These are phyloP conservation scores for Chaetomidium leptoderma DNA, from an alignment of 495 filamentous ascomycete species.

Conservation along the genomic window DNA sequence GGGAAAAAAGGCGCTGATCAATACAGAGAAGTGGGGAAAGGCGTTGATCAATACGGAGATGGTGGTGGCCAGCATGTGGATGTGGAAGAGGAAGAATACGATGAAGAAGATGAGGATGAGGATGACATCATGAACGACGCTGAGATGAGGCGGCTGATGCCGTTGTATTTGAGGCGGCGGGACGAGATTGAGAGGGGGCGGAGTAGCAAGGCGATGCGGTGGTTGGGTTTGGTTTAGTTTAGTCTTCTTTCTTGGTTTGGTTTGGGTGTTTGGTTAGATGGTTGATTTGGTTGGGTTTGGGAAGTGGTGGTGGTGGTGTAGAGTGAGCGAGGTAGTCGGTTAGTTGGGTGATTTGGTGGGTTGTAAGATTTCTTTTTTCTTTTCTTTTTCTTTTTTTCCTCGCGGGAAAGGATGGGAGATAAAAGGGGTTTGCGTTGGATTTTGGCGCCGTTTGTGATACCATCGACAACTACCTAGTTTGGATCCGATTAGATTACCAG, in stretches of 20 bases:
- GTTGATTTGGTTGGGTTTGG: neutral
- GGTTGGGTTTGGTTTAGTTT: conserved; percentile 21
- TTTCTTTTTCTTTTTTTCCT: neutral
- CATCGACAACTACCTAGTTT: too few relatives aligned
- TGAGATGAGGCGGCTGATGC: conserved; percentile 26
- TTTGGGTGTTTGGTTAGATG: neutral
- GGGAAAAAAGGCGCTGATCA: too few relatives aligned
- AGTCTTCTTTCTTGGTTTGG: neutral
- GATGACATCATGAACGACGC: conserved; percentile 13
- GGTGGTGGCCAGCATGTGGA: too few relatives aligned
- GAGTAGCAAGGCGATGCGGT: conserved; percentile 24
- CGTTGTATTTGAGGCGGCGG: conserved; percentile 17
- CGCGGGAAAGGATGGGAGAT: too few relatives aligned
- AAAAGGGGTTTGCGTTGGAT: neutral
- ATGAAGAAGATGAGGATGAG: neutral
- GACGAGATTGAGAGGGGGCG: conserved; percentile 10
- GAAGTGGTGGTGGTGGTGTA: neutral
- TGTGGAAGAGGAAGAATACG: too few relatives aligned
- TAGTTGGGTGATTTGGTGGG: neutral
- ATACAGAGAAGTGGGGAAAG: too few relatives aligned
- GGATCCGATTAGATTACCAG: neutral
- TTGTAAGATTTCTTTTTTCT: neutral
- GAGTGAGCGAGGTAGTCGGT: neutral
- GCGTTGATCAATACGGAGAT: too few relatives aligned
- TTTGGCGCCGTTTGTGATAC: conserved; percentile 7